Evolutionary conservation across 2,329 filamentous ascomycete species (phyloP), one percentile per base, ranked within the genome.

Genomic region (Fusarium robinianum): DNA sequence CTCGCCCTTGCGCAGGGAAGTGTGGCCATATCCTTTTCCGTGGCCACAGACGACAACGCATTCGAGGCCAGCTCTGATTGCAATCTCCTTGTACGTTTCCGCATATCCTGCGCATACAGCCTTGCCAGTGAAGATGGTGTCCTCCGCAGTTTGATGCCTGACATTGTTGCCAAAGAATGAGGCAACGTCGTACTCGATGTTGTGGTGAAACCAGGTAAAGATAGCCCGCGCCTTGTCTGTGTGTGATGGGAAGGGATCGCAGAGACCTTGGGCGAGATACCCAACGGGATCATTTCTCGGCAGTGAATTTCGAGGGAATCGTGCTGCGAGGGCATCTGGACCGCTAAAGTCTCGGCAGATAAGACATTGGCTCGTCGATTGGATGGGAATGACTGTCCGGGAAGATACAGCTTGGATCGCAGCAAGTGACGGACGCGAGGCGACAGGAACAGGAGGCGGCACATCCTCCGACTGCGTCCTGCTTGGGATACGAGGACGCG

Each of bases 171-270:
- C 80, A 63, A 95, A 95, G 72, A 96, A 95, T 16, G 84, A 79
- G 17, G 81, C 77, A 0, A 83, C 82, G 64, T 97, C 89, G 65
- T 97, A 99, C 32, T 77, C 78, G 45, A 99, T 84, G 60, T 97
- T 97, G 68, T 97, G 85, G 68, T 97, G 92, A 26, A 91, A 83
- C 94, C 94, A 99, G 1, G 88, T 89, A 65, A 97, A 97, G 47
- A 99, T 88, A 3, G 84, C 90, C 18, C 94, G 80, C 3, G 94
- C 92, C 71, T 96, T 96, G 67, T 97, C 92, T 0, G 92, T 96
- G 2, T 75, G 72, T 1, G 89, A 96, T 1, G 82, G 70, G 63
- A 97, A 96, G 0, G 87, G 86, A 4, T 78, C 75, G 44, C 90
- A 95, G 14, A 97, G 79, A 37, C 87, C 81, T 37, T 81, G 78